These are phyloP conservation scores for Myrica gale DNA, from an alignment of 306 rosid genomes.

Conservation along the genomic window DNA sequence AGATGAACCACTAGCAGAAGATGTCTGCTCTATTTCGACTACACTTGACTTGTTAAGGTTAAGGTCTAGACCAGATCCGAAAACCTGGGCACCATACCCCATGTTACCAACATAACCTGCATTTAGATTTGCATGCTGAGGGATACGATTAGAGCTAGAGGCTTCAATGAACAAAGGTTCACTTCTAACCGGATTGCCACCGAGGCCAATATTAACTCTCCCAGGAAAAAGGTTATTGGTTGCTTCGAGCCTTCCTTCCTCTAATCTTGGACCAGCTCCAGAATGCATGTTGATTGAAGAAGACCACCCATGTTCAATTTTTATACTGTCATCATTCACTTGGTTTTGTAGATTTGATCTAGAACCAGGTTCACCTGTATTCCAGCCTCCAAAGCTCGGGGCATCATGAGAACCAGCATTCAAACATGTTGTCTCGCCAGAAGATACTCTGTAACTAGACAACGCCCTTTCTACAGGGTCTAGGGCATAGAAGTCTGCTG, in stretches of 20 bases:
- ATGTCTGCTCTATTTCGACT: constrained; percentile 41
- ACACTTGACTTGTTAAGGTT: constrained; percentile 42
- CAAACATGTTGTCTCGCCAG: constrained; percentile 50
- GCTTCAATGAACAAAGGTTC: constrained; percentile 58
- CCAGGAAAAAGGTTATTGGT: constrained; percentile 44
- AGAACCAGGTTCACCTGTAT: constrained; percentile 59
- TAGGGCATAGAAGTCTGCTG: constrained; percentile 50
- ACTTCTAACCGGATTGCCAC: constrained; percentile 52
- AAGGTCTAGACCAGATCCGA: constrained; percentile 41
- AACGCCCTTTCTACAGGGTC: constrained; percentile 52
- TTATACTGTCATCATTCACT: constrained; percentile 46
- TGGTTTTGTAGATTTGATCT: constrained; percentile 50
- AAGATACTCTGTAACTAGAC: constrained; percentile 53
- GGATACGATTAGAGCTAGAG: constrained; percentile 51
- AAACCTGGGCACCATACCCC: constrained; percentile 45
- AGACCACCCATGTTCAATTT: constrained; percentile 49
- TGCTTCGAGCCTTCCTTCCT: constrained; percentile 53
- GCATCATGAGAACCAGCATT: constrained; percentile 42
- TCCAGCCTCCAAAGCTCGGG: constrained; percentile 50
- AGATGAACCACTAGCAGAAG: constrained; percentile 40
- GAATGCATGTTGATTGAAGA: constrained; percentile 44
- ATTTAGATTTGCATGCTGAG: constrained; percentile 42
- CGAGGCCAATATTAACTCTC: constrained; percentile 32
- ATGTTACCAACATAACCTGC: constrained; percentile 38
- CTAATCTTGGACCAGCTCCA: constrained; percentile 43